Evolutionary conservation across 2,329 filamentous ascomycete genomes (phyloP), one percentile per base, ranked within the genome.

Genomic region (Clarireedia homoeocarpa): DNA sequence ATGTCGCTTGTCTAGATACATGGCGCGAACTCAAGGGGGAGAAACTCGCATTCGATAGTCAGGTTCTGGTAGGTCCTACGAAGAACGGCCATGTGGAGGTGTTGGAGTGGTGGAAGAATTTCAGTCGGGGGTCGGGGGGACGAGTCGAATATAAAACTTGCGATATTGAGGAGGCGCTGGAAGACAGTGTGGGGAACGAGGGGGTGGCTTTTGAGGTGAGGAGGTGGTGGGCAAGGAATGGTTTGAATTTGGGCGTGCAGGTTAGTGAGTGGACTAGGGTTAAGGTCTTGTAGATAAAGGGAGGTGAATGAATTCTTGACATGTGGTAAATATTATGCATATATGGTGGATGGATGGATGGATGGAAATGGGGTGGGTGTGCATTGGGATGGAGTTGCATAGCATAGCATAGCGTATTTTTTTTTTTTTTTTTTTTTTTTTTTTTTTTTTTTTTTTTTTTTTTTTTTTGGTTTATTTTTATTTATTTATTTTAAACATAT

Each of bases 91-190:
- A 95, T 69, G 82, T 91, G 3, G 78, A 83, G 38, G 90, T 96
- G 23, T 75, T 97, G 6, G 89, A 96, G 69, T 96, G 92, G 92
- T 96, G 92, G 91, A 87, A 88, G 66, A 78, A 6, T 74, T 79
- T 53, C 77, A 80, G 49, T 75, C 78, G 75, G 42, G 42, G 81
- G 38, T 83, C 84, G 0, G 77, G 84, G 0, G 78, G 91, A 63
- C 80, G 82, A 52, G 91, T 96, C 26, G 90, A 95, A 71, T 96
- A 96, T 72, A 91, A 92, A 70, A 95, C 90, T 1, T 96, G 91
- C 70, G 91, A 95, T 70, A 94, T 97, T 59, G 91, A 96, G 70
- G 92, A 96, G 72, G 91, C 91, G 0, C 77, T 96, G 40, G 91
- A 96, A 69, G 91, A 96, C 69, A 89, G 89, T 23, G 81, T 92